Conservation (phyloP, 352 stramenopile species). For the Globisporangium camurandrum region DNA sequence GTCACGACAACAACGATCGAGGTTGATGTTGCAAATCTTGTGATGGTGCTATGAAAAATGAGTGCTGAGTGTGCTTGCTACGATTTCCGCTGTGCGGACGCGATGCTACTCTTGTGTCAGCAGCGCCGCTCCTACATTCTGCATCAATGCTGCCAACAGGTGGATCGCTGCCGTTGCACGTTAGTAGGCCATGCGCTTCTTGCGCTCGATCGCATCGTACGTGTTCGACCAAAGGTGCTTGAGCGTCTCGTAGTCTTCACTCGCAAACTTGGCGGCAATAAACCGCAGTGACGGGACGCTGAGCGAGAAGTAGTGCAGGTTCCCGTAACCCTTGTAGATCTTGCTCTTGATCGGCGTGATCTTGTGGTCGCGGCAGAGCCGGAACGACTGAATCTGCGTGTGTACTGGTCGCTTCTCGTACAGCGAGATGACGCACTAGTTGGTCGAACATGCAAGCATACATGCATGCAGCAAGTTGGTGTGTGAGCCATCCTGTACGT, state of each 20-base stretch:
- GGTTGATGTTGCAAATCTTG: too few relatives aligned
- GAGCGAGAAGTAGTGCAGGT: slow-evolving; percentile 80
- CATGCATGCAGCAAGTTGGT: too few relatives aligned
- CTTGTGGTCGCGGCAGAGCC: slow-evolving; percentile 76
- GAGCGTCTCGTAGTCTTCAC: slow-evolving; percentile 74
- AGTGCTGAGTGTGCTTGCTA: too few relatives aligned
- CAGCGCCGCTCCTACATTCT: too few relatives aligned
- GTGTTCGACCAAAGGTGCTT: slow-evolving; percentile 79
- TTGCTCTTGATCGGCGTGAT: slow-evolving; percentile 83
- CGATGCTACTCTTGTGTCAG: too few relatives aligned
- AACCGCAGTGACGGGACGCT: slow-evolving; percentile 76
- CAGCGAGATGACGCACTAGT: slow-evolving; percentile 71
- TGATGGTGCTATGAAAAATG: too few relatives aligned
- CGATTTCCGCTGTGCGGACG: too few relatives aligned
- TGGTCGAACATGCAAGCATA: too few relatives aligned
- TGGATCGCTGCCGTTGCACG: too few relatives aligned
- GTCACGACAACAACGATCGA: too few relatives aligned
- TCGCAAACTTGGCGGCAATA: slow-evolving; percentile 76
- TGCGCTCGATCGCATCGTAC: slow-evolving; percentile 75
- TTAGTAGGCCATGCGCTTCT: slow-evolving; percentile 60
- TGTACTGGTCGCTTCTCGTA: slow-evolving; percentile 79
- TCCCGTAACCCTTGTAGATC: slow-evolving; percentile 84
- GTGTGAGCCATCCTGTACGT: too few relatives aligned
- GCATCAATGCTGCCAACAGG: too few relatives aligned
- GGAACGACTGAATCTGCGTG: slow-evolving; percentile 81